Evolutionary conservation across 805 yeast genomes (phyloP).

Genomic region (Blastobotrys attinorum): DNA sequence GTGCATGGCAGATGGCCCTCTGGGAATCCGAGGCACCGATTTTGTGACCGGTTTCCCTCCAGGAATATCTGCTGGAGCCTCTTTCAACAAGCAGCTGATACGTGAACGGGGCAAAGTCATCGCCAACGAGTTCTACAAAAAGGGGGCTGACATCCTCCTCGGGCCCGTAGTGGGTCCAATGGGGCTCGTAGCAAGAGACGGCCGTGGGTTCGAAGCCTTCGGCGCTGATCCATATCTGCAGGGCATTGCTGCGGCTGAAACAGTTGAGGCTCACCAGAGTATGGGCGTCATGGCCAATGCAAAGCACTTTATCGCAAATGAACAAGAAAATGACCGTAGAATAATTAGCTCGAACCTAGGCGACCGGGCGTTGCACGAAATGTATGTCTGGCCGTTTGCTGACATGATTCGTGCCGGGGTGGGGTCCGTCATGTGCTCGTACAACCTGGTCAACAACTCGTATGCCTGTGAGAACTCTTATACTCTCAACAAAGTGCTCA

Average conservation of each 20-base stretch:
- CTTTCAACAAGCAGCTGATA: conserved; percentile 45
- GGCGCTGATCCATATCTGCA: conserved; percentile 54
- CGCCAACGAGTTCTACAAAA: conserved; percentile 44
- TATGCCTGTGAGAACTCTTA: conserved; percentile 53
- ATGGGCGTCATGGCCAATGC: conserved; percentile 49
- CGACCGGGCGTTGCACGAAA: conserved; percentile 52
- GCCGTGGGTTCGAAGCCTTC: conserved; percentile 56
- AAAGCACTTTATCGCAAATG: conserved; percentile 50
- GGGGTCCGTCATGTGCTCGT: conserved; percentile 52
- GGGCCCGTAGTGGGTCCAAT: conserved; percentile 54
- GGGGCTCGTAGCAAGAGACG: conserved; percentile 52
- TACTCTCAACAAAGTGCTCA: conserved; percentile 44
- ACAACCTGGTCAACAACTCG: conserved; percentile 46
- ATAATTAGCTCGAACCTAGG: conserved; percentile 48
- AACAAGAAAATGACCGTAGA: conserved; percentile 42
- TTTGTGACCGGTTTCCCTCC: conserved; percentile 49
- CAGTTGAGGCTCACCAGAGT: conserved; percentile 47
- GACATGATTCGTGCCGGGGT: conserved; percentile 52
- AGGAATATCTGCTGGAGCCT: conserved; percentile 50
- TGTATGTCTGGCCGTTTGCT: conserved; percentile 59
- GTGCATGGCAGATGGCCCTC: conserved; percentile 55
- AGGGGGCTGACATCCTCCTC: conserved; percentile 46
- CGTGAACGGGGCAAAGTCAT: conserved; percentile 46
- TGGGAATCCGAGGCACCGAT: conserved; percentile 49
- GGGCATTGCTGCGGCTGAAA: conserved; percentile 44